A percentile compares a stretch with the other conserved stretches of the same genome.
These are phyloP conservation scores for Scutellaria baicalensis DNA, from an alignment of 257 asterid species.

Conservation along the genomic window DNA sequence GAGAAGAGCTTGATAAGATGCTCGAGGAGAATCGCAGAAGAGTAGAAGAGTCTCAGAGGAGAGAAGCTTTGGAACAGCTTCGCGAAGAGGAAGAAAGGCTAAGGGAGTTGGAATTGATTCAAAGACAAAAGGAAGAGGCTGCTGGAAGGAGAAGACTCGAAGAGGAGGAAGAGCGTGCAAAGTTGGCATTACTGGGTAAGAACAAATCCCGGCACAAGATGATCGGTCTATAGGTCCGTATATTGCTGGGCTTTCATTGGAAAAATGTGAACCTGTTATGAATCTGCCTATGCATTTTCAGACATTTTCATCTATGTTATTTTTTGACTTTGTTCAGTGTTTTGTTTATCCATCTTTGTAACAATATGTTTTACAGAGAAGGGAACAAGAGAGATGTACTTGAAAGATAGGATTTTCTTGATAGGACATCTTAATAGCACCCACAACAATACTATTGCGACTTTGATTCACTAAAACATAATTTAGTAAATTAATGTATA, in stretches of 20 bases:
- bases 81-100: slow-evolving; percentile 81
- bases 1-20: slow-evolving; percentile 93
- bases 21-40: slow-evolving; percentile 87
- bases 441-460: too few species aligned
- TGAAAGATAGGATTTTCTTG: too few species aligned
- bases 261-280: too few species aligned
- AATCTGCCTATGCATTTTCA: neutral
- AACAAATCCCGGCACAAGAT: slow-evolving; percentile 43
- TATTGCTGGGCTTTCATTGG: neutral
- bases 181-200: slow-evolving; percentile 29
- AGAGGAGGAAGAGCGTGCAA: slow-evolving; percentile 63
- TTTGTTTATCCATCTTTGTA: neutral
- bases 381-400: too few species aligned
- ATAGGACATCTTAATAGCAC: too few species aligned
- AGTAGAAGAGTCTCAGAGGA: slow-evolving; percentile 88
- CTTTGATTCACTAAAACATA: too few species aligned
- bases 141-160: slow-evolving; percentile 61
- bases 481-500: too few species aligned
- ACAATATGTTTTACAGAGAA: too few species aligned
- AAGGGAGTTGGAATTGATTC: slow-evolving; percentile 73
- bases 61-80: slow-evolving; percentile 75
- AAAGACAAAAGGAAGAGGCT: slow-evolving; percentile 85
- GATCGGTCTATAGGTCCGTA: slow-evolving; percentile 25
- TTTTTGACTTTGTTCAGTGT: neutral
- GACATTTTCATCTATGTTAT: neutral